Percentiles rank a stretch among this genome's conserved stretches.
Conservation (phyloP, 2,329 filamentous ascomycete species). For the Alternaria viburni region DNA sequence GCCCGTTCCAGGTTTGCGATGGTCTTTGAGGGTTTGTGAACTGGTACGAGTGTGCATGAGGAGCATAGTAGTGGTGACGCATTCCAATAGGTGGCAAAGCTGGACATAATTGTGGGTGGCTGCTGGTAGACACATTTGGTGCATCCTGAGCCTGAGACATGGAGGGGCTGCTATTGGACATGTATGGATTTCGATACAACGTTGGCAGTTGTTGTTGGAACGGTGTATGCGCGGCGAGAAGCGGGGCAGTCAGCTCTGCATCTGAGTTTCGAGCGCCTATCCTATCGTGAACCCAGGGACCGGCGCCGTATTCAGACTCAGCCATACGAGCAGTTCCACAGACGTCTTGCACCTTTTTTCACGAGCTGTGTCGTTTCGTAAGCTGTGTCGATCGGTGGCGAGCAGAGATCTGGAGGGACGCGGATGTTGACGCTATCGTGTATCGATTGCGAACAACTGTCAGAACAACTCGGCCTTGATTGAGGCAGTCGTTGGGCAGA, state of each 20-base stretch:
- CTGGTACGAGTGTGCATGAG: conserved; percentile 9
- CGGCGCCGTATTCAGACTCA: conserved; percentile 29
- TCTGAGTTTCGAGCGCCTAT: conserved; percentile 21
- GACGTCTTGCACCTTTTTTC: not conserved
- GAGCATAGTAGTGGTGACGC: conserved; percentile 18
- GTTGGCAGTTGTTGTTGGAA: conserved; percentile 19
- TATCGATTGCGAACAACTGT: not conserved
- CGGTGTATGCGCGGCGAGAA: conserved; percentile 19
- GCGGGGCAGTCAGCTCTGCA: conserved; percentile 28
- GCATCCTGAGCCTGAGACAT: conserved; percentile 17
- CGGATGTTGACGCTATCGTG: not conserved
- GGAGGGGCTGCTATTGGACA: conserved; percentile 10
- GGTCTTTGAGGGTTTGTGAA: conserved; percentile 16
- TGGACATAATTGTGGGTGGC: conserved; percentile 12
- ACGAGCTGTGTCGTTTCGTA: not conserved
- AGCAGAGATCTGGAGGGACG: not conserved
- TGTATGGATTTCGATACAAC: conserved; percentile 16
- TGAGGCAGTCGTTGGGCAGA: conserved; percentile 9
- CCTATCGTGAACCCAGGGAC: conserved; percentile 25
- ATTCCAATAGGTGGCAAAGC: conserved; percentile 13
- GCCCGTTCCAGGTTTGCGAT: conserved; percentile 24
- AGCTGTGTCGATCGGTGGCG: not conserved
- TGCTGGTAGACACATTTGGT: conserved; percentile 7
- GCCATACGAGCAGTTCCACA: conserved; percentile 29
- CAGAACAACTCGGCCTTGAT: not conserved